Evolutionary conservation across 192 early-diverging fungal species (phyloP).

Genomic region (Coemansia sp.): DNA sequence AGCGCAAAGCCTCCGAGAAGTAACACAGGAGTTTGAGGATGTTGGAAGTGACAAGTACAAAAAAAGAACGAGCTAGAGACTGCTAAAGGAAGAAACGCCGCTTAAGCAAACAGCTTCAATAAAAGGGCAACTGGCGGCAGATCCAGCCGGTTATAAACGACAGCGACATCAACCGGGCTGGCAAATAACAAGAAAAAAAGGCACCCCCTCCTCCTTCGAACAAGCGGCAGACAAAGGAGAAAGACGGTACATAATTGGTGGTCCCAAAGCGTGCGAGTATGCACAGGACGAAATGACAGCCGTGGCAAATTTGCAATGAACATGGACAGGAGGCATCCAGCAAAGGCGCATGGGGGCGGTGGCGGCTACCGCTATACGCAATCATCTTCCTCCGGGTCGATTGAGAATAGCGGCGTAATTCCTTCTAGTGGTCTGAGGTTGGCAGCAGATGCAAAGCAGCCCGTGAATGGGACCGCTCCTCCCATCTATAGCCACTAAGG

Average conservation of each 20-base stretch:
- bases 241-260: neutral
- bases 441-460: neutral
- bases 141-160: neutral
- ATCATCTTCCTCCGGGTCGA: neutral
- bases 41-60: neutral
- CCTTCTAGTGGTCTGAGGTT: neutral
- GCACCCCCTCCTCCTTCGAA: neutral
- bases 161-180: constrained; percentile 5
- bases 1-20: neutral
- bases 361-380: neutral
- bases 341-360: constrained; percentile 5
- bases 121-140: constrained; percentile 1
- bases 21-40: neutral
- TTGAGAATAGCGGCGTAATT: constrained; percentile 27
- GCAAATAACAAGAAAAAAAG: neutral
- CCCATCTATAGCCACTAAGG: constrained; percentile 7
- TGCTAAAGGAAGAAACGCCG: neutral
- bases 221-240: neutral
- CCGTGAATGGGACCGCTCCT: neutral
- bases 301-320: constrained; percentile 7
- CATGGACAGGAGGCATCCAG: constrained; percentile 3
- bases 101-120: neutral
- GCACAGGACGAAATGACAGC: constrained; percentile 6
- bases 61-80: neutral
- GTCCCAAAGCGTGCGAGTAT: constrained; percentile 2